Evolutionary conservation across 192 early-diverging fungal genomes (phyloP).

Genomic region (Hyaloraphidium curvatum): DNA sequence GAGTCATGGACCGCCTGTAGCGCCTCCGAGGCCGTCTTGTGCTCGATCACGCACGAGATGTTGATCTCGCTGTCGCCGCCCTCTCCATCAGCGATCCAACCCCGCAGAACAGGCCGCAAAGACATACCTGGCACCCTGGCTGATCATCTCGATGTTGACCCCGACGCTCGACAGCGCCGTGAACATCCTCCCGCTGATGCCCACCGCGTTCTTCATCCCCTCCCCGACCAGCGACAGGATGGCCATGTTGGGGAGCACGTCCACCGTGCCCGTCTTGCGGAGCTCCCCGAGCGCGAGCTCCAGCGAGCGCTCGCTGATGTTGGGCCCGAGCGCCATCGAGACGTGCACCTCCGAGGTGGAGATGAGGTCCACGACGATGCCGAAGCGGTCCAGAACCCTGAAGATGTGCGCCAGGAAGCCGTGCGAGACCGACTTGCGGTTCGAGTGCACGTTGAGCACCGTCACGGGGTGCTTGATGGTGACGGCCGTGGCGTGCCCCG

Average conservation of each 20-base stretch:
- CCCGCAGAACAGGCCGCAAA: too few species aligned
- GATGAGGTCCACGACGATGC: slow-evolving; percentile 87
- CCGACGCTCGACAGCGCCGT: slow-evolving; percentile 59
- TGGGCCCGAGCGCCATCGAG: slow-evolving; percentile 44
- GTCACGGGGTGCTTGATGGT: slow-evolving; percentile 96
- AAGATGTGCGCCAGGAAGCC: slow-evolving; percentile 97
- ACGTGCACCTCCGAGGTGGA: slow-evolving; percentile 86
- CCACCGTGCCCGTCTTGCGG: slow-evolving; percentile 57
- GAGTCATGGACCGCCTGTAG: slow-evolving; percentile 80
- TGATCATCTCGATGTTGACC: slow-evolving; percentile 99
- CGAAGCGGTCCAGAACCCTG: slow-evolving; percentile 66
- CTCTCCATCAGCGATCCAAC: too few species aligned
- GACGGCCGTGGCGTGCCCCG: slow-evolving; percentile 78
- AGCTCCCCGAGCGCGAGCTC: slow-evolving; percentile 62
- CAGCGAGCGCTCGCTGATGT: slow-evolving; percentile 34
- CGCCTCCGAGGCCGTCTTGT: slow-evolving; percentile 44
- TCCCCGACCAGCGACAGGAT: slow-evolving; percentile 91
- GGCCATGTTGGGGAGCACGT: slow-evolving; percentile 71
- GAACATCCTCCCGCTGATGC: slow-evolving; percentile 88
- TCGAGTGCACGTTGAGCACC: slow-evolving; percentile 92
- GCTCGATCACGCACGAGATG: slow-evolving; percentile 89
- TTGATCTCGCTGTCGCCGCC: slow-evolving; percentile 99
- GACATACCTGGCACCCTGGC: slow-evolving; percentile 92
- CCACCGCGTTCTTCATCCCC: slow-evolving; percentile 95
- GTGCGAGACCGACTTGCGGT: slow-evolving; percentile 84